Conservation (phyloP, 352 stramenopile genomes). For the Globisporangium echinulatum region DNA sequence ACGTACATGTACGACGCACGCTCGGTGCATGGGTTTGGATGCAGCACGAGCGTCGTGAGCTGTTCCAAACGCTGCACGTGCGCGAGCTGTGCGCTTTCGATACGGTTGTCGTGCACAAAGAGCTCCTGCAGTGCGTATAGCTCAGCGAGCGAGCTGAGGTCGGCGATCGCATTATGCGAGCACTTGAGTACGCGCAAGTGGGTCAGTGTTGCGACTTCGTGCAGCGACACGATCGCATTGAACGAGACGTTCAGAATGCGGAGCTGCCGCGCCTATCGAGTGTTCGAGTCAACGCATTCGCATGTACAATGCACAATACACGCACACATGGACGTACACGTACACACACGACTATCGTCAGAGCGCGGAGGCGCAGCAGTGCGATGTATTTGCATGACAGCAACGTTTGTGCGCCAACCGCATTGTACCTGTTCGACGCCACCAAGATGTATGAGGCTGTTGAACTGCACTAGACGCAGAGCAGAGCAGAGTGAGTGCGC, state of each 20-base stretch:
- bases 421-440: conserved; percentile 35
- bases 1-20: conserved; percentile 38
- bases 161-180: conserved; percentile 44
- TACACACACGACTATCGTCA: too few relatives aligned
- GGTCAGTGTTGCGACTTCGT: conserved; percentile 29
- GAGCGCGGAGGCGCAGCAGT: neutral
- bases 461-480: conserved; percentile 38
- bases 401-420: too few relatives aligned
- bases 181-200: conserved; percentile 47
- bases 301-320: too few relatives aligned
- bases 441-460: conserved; percentile 31
- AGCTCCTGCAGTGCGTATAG: conserved; percentile 42
- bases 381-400: neutral
- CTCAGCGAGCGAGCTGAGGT: conserved; percentile 32
- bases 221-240: conserved; percentile 43
- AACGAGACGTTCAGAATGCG: conserved; percentile 57
- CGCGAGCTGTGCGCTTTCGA: conserved; percentile 42
- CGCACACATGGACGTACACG: too few relatives aligned
- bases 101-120: conserved; percentile 48
- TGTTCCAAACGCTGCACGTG: conserved; percentile 34
- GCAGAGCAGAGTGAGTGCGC: neutral
- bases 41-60: conserved; percentile 47
- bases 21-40: conserved; percentile 67
- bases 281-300: neutral
- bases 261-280: conserved; percentile 28